Evolutionary conservation across 2,329 filamentous ascomycete genomes (phyloP), one percentile per base, ranked within the genome.

Genomic region (Sporothrix pallida): DNA sequence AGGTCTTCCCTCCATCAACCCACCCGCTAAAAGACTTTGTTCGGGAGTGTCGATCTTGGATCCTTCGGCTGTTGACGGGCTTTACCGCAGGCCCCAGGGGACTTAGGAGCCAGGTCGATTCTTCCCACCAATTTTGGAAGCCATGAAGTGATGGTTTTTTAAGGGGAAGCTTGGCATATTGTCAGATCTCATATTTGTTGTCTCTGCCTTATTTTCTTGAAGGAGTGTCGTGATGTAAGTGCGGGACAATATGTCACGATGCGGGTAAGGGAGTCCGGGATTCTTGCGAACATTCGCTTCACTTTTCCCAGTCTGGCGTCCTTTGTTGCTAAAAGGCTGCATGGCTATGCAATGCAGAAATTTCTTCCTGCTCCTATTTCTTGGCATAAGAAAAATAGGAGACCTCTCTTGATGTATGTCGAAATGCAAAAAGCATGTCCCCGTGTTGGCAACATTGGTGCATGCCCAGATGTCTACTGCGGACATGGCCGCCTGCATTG

Each of bases 1-100:
- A 6, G 7, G 8, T 31, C 26, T 58, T 26, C 23, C 8, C 56
- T 56, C 8, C 26, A 13, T 37, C 26, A 60, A 26, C 31, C 58
- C 31, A 42, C 26, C 26, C 12, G 8, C 58, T 20, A n/a, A 31
- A 20, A 63, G 2, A 17, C 42, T 37, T 63, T 42, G 7, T 42
- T 42, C 58, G 58, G 58, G 15, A 42, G 31, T 20, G 58, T 63
- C 58, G 58, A 63, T 63, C 58, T 63, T 44, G 58, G 37, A 42
- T 44, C 58, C 31, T 44, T 63, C 31, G 37, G 37, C 58, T 20
- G 58, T n/a, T 44, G 17, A 37, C 58, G 58, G 58, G 31, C 58
- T 44, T 20, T 63, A 37, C 58, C 58, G 58, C 10, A 63, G 37
- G 17, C 58, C 56, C 58, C 17, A 44, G 58, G 20, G 7, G 3